Conservation (phyloP, 768 basidiomycete species). For the Lepiota venenata region DNA sequence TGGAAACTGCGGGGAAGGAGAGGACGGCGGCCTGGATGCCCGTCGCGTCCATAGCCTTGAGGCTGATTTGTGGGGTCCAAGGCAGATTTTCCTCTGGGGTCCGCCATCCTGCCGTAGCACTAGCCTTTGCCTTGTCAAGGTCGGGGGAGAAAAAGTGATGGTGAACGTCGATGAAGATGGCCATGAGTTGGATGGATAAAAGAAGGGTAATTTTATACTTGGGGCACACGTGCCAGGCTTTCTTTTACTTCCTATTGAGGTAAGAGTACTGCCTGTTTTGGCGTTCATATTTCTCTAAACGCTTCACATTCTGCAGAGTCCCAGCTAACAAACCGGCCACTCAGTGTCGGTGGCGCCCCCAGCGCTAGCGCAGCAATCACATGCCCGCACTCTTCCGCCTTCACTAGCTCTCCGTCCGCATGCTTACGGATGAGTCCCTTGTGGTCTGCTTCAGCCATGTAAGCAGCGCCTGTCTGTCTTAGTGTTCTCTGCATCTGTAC, state of each 20-base stretch:
- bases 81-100: slow-evolving; percentile 63
- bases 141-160: slow-evolving; percentile 68
- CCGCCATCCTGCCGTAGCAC: slow-evolving; percentile 52
- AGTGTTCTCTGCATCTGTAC: slow-evolving; percentile 68
- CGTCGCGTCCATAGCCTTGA: slow-evolving; percentile 60
- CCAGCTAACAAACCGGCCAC: slow-evolving; percentile 82
- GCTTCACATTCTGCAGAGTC: slow-evolving; percentile 64
- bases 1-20: slow-evolving; percentile 59
- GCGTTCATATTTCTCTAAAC: slow-evolving; percentile 35
- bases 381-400: slow-evolving; percentile 70
- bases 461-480: slow-evolving; percentile 43
- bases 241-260: slow-evolving; percentile 3
- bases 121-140: slow-evolving; percentile 43
- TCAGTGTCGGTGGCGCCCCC: slow-evolving; percentile 56
- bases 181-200: slow-evolving; percentile 7
- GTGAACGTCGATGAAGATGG: slow-evolving; percentile 61
- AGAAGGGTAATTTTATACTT: slow-evolving; percentile 3
- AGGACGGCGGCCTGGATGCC: slow-evolving; percentile 59
- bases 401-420: slow-evolving; percentile 66
- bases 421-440: slow-evolving; percentile 55
- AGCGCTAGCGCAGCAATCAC: slow-evolving; percentile 77
- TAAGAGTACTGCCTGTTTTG: slow-evolving; percentile 7
- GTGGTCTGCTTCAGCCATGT: slow-evolving; percentile 57
- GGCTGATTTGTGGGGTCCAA: slow-evolving; percentile 57
- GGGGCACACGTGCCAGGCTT: neutral